Evolutionary conservation across 2,329 filamentous ascomycete species (phyloP).

Genomic region (Venturia nashicola): DNA sequence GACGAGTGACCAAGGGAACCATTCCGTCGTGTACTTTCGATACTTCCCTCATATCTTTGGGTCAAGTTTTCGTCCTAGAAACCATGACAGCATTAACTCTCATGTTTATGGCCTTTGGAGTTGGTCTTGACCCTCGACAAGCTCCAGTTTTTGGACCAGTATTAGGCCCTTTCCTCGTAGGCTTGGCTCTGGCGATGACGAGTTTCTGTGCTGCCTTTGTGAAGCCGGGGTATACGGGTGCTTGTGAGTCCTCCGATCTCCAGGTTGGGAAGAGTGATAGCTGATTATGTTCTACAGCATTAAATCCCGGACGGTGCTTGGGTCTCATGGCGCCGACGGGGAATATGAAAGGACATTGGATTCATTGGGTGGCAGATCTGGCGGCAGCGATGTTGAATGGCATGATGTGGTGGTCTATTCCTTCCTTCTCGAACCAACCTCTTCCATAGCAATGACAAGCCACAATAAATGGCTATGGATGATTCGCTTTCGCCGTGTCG

Average conservation of each 20-base stretch:
- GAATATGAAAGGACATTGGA: neutral
- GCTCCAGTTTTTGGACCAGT: slow-evolving; percentile 1
- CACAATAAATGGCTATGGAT: too few species aligned
- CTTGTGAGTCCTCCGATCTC: too few species aligned
- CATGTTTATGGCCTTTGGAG: slow-evolving; percentile 11
- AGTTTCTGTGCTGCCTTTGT: too few species aligned
- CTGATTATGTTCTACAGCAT: too few species aligned
- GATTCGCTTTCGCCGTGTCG: too few species aligned
- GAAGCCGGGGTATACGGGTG: too few species aligned
- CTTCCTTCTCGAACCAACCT: neutral
- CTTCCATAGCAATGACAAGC: too few species aligned
- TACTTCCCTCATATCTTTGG: too few species aligned
- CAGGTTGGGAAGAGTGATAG: too few species aligned
- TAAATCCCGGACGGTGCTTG: neutral
- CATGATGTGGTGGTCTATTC: neutral
- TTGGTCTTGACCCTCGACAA: slow-evolving; percentile 11
- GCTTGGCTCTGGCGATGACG: neutral
- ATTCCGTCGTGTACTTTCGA: too few species aligned
- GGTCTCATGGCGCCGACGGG: neutral
- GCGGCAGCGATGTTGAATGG: neutral
- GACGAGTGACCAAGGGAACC: too few species aligned
- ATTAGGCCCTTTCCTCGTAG: slow-evolving; percentile 8
- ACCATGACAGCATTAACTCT: slow-evolving; percentile 4
- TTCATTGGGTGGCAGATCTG: neutral
- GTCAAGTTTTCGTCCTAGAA: slow-evolving; percentile 9